Evolutionary conservation across 441 rosid species (phyloP).

Genomic region (Pelargonium cotyledonis): DNA sequence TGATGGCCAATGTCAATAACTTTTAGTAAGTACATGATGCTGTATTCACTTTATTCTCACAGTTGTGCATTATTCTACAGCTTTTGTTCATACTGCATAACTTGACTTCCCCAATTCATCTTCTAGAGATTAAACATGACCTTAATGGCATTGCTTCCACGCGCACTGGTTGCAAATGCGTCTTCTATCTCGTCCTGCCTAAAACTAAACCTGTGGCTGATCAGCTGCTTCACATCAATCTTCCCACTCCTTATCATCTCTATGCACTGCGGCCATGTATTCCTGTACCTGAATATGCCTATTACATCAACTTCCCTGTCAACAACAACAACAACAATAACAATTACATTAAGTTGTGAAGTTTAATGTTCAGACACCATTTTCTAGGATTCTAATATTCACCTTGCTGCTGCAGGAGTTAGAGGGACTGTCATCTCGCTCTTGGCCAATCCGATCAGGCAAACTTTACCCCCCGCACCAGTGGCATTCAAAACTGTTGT

Average conservation of each 20-base stretch:
- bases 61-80: no score
- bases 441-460: constrained; percentile 82
- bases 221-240: constrained; percentile 81
- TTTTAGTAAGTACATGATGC: no score
- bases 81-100: no score
- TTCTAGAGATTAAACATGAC: constrained; percentile 71
- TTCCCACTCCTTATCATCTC: constrained; percentile 68
- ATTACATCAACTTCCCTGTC: constrained; percentile 75
- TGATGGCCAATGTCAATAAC: no score
- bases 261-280: constrained; percentile 78
- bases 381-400: no score
- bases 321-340: constrained; percentile 12
- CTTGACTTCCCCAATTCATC: no score
- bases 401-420: constrained; percentile 87
- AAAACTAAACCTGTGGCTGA: constrained; percentile 80
- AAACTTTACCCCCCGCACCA: constrained; percentile 68
- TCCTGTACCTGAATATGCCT: constrained; percentile 74
- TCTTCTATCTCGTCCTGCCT: constrained; percentile 76
- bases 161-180: constrained; percentile 69
- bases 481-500: constrained; percentile 71
- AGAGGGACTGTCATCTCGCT: constrained; percentile 74
- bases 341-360: no score
- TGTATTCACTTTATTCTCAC: no score
- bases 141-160: constrained; percentile 75
- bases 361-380: no score